Evolutionary conservation across 306 rosid species (phyloP).

Genomic region (Vachellia collinsii): DNA sequence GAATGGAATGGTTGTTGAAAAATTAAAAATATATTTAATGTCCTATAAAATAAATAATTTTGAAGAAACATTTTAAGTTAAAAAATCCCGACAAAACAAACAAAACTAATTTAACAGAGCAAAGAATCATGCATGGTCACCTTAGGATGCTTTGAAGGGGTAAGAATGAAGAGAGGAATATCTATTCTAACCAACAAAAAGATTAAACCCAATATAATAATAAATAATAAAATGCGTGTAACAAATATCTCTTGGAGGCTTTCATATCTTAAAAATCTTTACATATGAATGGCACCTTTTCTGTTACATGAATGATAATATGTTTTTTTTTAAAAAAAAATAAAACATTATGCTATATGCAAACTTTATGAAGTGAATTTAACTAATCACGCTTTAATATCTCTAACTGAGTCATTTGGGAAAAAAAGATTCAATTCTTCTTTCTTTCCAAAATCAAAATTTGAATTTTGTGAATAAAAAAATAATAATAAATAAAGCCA

Average conservation of each 20-base stretch:
- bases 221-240: neutral
- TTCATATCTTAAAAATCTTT: neutral
- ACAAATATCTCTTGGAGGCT: neutral
- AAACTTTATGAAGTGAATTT: too few relatives aligned
- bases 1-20: neutral
- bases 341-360: too few relatives aligned
- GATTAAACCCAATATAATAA: neutral
- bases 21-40: neutral
- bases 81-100: neutral
- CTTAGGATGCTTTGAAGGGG: neutral
- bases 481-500: too few relatives aligned
- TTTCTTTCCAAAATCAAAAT: too few relatives aligned
- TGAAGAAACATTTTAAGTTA: neutral
- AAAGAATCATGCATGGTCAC: neutral
- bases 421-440: too few relatives aligned
- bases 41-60: neutral
- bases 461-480: too few relatives aligned
- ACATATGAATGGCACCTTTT: too few relatives aligned
- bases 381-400: too few relatives aligned
- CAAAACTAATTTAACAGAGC: neutral
- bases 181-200: neutral
- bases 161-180: neutral
- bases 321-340: too few relatives aligned
- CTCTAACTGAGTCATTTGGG: too few relatives aligned
- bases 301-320: too few relatives aligned